Percentiles rank a stretch among this genome's conserved stretches.
Evolutionary conservation across 352 stramenopile species (phyloP).

Genomic region (Phytopythium aichiense): DNA sequence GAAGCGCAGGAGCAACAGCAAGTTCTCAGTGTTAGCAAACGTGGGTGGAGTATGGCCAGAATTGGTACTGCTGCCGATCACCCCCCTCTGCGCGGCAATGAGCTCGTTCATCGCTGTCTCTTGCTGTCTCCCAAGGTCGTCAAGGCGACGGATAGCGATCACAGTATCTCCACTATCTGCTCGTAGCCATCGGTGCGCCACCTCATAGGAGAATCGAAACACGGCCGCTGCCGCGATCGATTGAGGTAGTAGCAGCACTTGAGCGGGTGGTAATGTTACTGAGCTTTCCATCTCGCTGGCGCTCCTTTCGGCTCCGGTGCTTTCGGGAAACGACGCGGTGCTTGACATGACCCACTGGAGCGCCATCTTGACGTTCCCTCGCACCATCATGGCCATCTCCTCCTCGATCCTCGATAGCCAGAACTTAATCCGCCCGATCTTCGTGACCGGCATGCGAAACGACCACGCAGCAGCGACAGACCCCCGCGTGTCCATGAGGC

Average conservation of each 20-base stretch:
- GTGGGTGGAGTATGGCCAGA: not conserved
- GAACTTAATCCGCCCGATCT: constrained; percentile 63
- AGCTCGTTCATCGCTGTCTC: not conserved
- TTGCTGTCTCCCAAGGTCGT: not conserved
- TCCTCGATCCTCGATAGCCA: constrained; percentile 63
- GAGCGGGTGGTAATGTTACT: not conserved
- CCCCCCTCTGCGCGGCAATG: not conserved
- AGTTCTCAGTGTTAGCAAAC: constrained; percentile 17
- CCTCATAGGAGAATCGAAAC: constrained; percentile 31
- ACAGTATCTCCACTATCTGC: no score
- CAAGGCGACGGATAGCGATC: not conserved
- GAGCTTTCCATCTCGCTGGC: constrained; percentile 1
- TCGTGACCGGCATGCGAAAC: constrained; percentile 43
- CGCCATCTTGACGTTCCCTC: constrained; percentile 26
- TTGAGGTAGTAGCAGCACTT: constrained; percentile 20
- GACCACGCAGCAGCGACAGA: not conserved
- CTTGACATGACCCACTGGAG: constrained; percentile 17
- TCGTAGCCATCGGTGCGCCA: constrained; percentile 7
- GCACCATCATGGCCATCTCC: constrained; percentile 44
- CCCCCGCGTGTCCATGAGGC: not conserved
- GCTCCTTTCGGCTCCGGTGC: not conserved
- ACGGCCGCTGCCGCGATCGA: constrained; percentile 19
- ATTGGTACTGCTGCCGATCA: not conserved
- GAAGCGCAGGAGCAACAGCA: constrained; percentile 23
- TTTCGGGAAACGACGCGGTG: not conserved